These are phyloP conservation scores for Venturia aucupariae DNA, from an alignment of 2,329 filamentous ascomycete genomes.

Conservation along the genomic window DNA sequence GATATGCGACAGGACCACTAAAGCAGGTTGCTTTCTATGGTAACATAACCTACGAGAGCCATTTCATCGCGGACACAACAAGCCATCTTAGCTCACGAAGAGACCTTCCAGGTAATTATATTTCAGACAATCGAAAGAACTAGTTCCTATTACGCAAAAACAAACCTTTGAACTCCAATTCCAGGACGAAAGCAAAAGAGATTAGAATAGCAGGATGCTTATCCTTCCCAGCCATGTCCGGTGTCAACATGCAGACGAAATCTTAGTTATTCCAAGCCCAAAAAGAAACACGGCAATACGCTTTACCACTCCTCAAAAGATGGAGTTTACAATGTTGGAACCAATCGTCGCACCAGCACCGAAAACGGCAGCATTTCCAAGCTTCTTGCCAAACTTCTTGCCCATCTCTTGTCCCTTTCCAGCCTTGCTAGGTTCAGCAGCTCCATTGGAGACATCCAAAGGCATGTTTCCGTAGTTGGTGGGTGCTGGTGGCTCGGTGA, in stretches of 20 bases:
- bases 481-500: constrained; percentile 26
- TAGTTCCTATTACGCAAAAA: not conserved
- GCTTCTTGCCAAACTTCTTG: constrained; percentile 95
- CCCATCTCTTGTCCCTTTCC: constrained; percentile 65
- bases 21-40: not conserved
- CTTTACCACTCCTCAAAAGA: constrained; percentile 52
- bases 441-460: constrained; percentile 60
- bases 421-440: constrained; percentile 33
- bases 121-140: not conserved
- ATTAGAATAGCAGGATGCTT: too few relatives aligned
- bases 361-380: constrained; percentile 78
- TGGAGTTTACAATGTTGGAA: constrained; percentile 80
- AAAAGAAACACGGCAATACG: not conserved
- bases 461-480: constrained; percentile 64
- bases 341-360: constrained; percentile 89
- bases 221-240: not conserved
- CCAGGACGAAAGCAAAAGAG: too few relatives aligned
- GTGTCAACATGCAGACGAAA: not conserved
- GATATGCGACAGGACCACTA: not conserved
- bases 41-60: not conserved
- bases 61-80: not conserved
- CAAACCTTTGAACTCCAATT: not conserved
- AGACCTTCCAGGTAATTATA: not conserved
- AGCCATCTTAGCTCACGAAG: not conserved
- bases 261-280: not conserved